Evolutionary conservation across 345 rosid species (phyloP), one percentile per base, ranked within the genome.

Genomic region (Hypericum perforatum): DNA sequence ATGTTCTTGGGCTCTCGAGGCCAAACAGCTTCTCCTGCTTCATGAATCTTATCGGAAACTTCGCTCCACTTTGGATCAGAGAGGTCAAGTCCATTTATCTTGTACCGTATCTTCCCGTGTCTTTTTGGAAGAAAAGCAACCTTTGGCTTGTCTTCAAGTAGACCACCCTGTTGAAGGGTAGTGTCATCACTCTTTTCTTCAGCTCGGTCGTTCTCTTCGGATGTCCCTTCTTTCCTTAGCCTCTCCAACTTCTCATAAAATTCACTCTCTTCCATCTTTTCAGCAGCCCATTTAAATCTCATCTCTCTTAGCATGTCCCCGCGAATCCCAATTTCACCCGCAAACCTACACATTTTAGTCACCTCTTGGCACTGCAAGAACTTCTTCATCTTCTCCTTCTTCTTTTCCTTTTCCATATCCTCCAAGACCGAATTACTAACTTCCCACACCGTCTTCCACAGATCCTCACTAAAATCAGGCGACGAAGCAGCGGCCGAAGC

Each of bases 221-320:
- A 53, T 55, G 14, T 57, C 5, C 63, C 82, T 56, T 54, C 74
- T 60, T 76, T 73, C 45, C 76, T 78, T 39, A 69, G 59, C 41
- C 47, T 64, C 45, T 77, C 80, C 60, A 86, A 74, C 53, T 68
- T 53, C 70, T 65, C 76, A 41, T 80, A 77, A 65, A 85, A 92
- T 32, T 85, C 97, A 11, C 68, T 65, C 63, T 92, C 91, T 55
- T 89, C 99, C 94, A 89, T 82, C 56, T 82, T 75, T 64, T 94
- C 97, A 13, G 72, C 61, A 0, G 95, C 94, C 95, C 97, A 86
- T 69, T 89, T 84, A 57, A 83, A 85, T 61, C 94, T 79, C 16
- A 92, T 74, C 70, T 92, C 95, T 68, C 97, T 84, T 72, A 84
- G 73, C 76, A 92, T 42, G 54, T 85, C 91, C 52, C 95, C 99